These are phyloP conservation scores for Trematosphaeria pertusa DNA, from an alignment of 2,329 filamentous ascomycete species.

Conservation along the genomic window DNA sequence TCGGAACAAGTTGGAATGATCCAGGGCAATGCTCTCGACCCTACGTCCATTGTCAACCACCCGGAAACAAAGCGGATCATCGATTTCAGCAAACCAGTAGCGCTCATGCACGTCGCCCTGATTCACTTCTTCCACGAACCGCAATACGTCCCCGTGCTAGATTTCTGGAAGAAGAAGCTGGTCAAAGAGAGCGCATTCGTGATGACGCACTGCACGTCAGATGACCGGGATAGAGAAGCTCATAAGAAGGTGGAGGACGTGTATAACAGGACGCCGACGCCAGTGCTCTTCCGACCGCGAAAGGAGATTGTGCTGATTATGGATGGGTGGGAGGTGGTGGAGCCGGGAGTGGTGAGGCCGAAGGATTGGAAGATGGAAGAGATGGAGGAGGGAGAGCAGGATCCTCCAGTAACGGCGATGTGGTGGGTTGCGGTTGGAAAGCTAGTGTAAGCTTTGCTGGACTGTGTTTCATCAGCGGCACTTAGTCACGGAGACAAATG, in stretches of 20 bases:
- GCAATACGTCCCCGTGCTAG: conserved; percentile 9
- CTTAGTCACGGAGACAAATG: too few relatives aligned
- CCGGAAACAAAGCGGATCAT: conserved; percentile 12
- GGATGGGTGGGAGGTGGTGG: conserved; percentile 14
- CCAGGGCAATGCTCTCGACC: conserved; percentile 9
- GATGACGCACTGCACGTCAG: conserved; percentile 11
- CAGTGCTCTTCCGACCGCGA: conserved; percentile 4
- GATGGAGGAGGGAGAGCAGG: conserved; percentile 2
- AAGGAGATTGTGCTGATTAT: conserved; percentile 6
- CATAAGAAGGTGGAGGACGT: neutral
- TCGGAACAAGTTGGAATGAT: conserved; percentile 10
- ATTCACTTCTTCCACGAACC: conserved; percentile 9
- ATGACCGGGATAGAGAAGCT: conserved; percentile 4
- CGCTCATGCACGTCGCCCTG: conserved; percentile 12
- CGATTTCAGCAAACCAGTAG: conserved; percentile 14
- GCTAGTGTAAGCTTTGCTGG: too few relatives aligned
- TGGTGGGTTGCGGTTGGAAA: conserved; percentile 12
- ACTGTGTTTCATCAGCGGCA: too few relatives aligned
- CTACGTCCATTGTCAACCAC: conserved; percentile 6
- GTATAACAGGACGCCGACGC: conserved; percentile 4
- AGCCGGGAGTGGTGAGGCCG: conserved; percentile 8
- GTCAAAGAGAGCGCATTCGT: conserved; percentile 14
- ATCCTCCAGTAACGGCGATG: conserved; percentile 4
- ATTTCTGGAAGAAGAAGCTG: conserved; percentile 7
- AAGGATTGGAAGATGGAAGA: conserved; percentile 8